These are phyloP conservation scores for Agaricus blazei DNA, from an alignment of 768 basidiomycete genomes.

Conservation along the genomic window DNA sequence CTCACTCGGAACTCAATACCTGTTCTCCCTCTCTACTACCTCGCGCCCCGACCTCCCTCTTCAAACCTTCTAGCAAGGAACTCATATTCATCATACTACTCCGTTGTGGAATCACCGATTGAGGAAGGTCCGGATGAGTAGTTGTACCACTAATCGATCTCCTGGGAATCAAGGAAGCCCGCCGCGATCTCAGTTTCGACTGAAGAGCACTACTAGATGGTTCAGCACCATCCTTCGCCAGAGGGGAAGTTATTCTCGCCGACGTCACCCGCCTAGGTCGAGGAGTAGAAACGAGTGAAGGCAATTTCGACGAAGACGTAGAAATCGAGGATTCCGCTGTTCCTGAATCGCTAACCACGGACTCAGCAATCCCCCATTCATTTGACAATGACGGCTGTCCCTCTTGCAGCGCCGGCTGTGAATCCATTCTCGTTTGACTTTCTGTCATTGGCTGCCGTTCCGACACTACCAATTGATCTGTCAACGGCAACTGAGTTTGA, in stretches of 20 bases:
- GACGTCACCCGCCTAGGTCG: background rate
- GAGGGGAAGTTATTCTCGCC: background rate
- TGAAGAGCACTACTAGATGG: background rate
- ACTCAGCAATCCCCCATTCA: background rate
- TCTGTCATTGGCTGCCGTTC: background rate
- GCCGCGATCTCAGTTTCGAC: background rate
- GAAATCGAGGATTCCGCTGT: background rate
- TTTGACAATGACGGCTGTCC: background rate
- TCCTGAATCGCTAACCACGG: background rate
- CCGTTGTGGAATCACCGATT: background rate
- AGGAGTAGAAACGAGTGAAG: background rate
- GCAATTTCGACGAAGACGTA: background rate
- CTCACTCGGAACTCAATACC: background rate
- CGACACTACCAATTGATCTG: background rate
- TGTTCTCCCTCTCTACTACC: background rate
- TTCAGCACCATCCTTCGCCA: background rate
- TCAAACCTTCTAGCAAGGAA: background rate
- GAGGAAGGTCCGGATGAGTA: background rate
- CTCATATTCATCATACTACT: constrained; percentile 3
- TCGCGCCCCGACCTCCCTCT: background rate
- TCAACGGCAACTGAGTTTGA: background rate
- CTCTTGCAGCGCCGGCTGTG: background rate
- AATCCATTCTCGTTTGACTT: no score
- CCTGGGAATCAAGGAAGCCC: background rate
- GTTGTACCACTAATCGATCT: background rate